Evolutionary conservation across 208 protist genomes (phyloP), one percentile per base, ranked within the genome.

Genomic region (Wallacemonas sp.): DNA sequence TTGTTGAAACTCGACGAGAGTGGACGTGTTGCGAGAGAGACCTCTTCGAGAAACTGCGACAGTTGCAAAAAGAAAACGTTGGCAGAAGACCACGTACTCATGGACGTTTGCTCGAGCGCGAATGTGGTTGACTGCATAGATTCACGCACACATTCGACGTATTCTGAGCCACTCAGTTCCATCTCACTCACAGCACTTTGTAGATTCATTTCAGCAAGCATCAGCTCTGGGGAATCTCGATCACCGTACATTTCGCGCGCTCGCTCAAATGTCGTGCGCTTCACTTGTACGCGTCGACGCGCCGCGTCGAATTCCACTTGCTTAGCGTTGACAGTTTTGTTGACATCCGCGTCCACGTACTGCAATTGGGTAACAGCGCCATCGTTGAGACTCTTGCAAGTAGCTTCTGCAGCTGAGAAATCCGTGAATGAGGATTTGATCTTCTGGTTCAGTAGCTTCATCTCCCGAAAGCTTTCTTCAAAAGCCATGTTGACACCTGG

Each of bases 51-150:
- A 27, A 91, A 77, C 0, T 61, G 38, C 19, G 68, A 68, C 0
- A 88, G 65, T 24, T 91, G 85, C 15, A 77, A 49, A 69, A 91
- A 84, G 38, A 91, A 84, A 5, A 91, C 77, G 62, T 91, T 91
- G 12, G 67, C 74, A 17, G 85, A 72, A 0, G 82, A 61, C 85
- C 85, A 91, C 21, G 79, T 79, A 1, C 77, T 73, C 85, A 91
- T 87, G 2, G 80, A 86, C 4, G 82, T 80, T 42, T 88, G 82
- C 65, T 91, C 85, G 30, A 91, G 62, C 1, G 76, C 79, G 60
- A 85, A 91, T 15, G 62, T 72, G 12, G 77, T 84, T 12, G 59
- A 54, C 2, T 58, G 44, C 79, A 88, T 91, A 17, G 77, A 72
- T 24, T 47, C 27, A 27, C 58, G 68, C 19, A 88, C 47, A 21